phyloP scores from a whole-genome alignment of 2,329 filamentous ascomycete genomes.

The Arthrobotrys musiformis region DNA sequence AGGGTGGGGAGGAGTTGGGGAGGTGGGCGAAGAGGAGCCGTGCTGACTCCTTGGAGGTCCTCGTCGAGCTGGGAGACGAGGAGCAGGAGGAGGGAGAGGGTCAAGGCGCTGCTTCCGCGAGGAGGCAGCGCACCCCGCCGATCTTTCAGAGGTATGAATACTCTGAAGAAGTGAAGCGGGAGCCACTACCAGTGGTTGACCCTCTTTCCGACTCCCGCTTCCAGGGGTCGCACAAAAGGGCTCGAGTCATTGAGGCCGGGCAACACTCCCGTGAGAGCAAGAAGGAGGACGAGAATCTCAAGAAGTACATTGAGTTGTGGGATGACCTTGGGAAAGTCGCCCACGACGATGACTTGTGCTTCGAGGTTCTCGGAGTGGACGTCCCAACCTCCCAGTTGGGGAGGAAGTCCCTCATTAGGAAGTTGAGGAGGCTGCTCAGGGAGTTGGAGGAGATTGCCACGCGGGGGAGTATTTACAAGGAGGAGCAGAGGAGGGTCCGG shows the following conservation, averaged over 20 bases:
- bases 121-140: neutral
- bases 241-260: constrained; percentile 13
- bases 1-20: neutral
- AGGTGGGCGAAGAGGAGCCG: constrained; percentile 14
- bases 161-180: constrained; percentile 19
- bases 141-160: constrained; percentile 29
- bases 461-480: constrained; percentile 31
- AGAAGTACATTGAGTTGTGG: constrained; percentile 38
- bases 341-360: constrained; percentile 26
- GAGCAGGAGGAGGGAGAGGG: constrained; percentile 23
- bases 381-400: neutral
- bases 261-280: constrained; percentile 16
- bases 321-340: constrained; percentile 23
- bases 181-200: constrained; percentile 17
- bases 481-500: constrained; percentile 11
- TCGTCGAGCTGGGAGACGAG: constrained; percentile 15
- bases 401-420: constrained; percentile 21
- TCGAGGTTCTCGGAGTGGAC: constrained; percentile 36
- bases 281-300: constrained; percentile 31
- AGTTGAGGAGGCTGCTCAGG: constrained; percentile 35
- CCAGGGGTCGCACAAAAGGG: constrained; percentile 17
- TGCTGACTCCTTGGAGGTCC: constrained; percentile 11
- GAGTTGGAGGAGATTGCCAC: constrained; percentile 27
- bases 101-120: neutral
- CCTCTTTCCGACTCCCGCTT: constrained; percentile 41